Conservation (phyloP, 495 filamentous ascomycete genomes). For the Staphylotrichum longicolle region DNA sequence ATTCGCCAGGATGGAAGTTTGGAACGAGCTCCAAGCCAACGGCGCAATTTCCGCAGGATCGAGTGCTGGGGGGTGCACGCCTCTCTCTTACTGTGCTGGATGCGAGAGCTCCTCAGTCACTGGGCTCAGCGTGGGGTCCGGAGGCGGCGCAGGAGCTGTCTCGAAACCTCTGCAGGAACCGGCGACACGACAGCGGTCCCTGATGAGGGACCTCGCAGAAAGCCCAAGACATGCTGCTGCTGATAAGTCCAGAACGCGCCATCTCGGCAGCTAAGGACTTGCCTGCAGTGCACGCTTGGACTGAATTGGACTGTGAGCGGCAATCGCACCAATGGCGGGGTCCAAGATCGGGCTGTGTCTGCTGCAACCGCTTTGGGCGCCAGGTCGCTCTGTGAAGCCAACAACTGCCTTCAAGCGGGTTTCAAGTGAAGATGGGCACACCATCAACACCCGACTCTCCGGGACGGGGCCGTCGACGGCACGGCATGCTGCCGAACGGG, state of each 20-base stretch:
- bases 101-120: neutral
- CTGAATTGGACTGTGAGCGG: constrained; percentile 16
- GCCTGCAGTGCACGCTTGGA: constrained; percentile 13
- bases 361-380: constrained; percentile 3
- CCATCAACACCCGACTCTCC: neutral
- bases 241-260: neutral
- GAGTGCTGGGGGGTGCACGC: neutral
- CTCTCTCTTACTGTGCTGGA: constrained; percentile 10
- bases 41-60: constrained; percentile 15
- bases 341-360: neutral
- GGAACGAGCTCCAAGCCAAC: constrained; percentile 7
- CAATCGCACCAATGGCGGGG: constrained; percentile 17
- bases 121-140: constrained; percentile 3
- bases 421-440: neutral
- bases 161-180: constrained; percentile 9
- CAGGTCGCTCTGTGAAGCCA: neutral
- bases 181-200: neutral
- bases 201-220: neutral
- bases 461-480: constrained; percentile 11
- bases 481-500: neutral
- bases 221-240: constrained; percentile 4
- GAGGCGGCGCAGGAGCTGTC: constrained; percentile 8
- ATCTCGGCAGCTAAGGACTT: neutral
- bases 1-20: neutral
- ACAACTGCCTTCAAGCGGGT: neutral